phyloP scores from a whole-genome alignment of 2,329 filamentous ascomycete genomes.

The Fusarium devonianum region DNA sequence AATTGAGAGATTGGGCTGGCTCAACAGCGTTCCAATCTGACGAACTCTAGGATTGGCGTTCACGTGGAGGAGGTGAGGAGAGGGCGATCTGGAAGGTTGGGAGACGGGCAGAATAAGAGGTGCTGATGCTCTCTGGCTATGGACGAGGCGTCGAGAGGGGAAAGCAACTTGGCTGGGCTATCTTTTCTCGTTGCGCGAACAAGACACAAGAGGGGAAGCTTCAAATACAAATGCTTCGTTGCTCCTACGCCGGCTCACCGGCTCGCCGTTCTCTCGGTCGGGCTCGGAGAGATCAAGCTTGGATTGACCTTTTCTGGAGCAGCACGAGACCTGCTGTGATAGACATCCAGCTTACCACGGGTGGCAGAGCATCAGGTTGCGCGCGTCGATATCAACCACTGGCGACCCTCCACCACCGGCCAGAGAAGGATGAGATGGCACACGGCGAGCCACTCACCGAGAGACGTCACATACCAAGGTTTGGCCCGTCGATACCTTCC shows the following conservation, averaged over 20 bases:
- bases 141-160: not conserved
- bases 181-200: not conserved
- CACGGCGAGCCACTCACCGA: conserved; percentile 37
- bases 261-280: conserved; percentile 16
- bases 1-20: conserved; percentile 4
- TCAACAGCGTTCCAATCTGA: conserved; percentile 14
- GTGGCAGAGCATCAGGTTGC: conserved; percentile 10
- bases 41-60: conserved; percentile 30
- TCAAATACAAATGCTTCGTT: not conserved
- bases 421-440: conserved; percentile 23
- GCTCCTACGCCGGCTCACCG: too few relatives aligned
- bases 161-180: not conserved
- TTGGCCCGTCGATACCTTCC: conserved; percentile 25
- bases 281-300: conserved; percentile 2
- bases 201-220: conserved; percentile 11
- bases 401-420: conserved; percentile 43
- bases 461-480: conserved; percentile 35
- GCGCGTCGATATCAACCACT: conserved; percentile 39
- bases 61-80: conserved; percentile 18
- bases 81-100: conserved; percentile 19
- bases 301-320: conserved; percentile 19
- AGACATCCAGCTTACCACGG: conserved; percentile 34
- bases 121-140: not conserved
- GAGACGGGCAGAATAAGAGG: conserved; percentile 29
- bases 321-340: conserved; percentile 39